These are phyloP conservation scores for Vinca minor DNA, from an alignment of 257 asterid species.

Conservation along the genomic window DNA sequence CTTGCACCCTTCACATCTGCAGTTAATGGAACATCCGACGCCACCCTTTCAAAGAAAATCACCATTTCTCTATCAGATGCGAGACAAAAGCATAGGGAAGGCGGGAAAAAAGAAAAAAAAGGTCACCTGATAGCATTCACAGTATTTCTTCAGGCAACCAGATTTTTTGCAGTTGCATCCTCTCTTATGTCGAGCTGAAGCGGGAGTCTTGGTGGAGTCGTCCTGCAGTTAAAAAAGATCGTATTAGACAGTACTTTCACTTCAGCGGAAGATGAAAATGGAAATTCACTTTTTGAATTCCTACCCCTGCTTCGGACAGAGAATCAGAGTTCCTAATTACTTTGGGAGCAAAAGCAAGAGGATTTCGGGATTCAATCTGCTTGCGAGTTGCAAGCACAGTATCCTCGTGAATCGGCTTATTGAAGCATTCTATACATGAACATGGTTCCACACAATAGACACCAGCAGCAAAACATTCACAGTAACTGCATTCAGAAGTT, in stretches of 20 bases:
- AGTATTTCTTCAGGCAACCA: slow-evolving; percentile 88
- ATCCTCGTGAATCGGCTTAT: slow-evolving; percentile 91
- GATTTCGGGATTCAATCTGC: slow-evolving; percentile 91
- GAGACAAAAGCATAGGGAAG: slow-evolving; percentile 3
- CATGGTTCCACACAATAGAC: slow-evolving; percentile 95
- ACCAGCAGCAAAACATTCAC: slow-evolving; percentile 99
- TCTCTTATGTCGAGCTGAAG: slow-evolving; percentile 96
- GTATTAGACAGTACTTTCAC: slow-evolving; percentile 1
- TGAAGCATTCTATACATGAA: slow-evolving; percentile 87
- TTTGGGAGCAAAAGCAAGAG: slow-evolving; percentile 98
- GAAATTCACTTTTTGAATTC: slow-evolving; percentile 12
- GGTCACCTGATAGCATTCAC: slow-evolving; percentile 99
- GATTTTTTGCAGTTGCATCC: slow-evolving; percentile 99
- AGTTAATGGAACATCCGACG: slow-evolving; percentile 88
- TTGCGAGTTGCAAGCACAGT: slow-evolving; percentile 92
- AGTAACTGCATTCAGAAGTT: slow-evolving; percentile 52
- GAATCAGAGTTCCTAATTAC: slow-evolving; percentile 60
- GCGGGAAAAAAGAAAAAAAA: slow-evolving; percentile 11
- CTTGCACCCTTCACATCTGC: slow-evolving; percentile 96
- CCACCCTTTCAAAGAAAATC: slow-evolving; percentile 51
- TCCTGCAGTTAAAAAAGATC: slow-evolving; percentile 36
- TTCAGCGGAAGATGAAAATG: not conserved
- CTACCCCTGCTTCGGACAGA: slow-evolving; percentile 46
- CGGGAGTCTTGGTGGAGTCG: slow-evolving; percentile 82
- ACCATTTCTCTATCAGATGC: slow-evolving; percentile 25